Base-by-base conservation (phyloP, 306 rosid genomes). In the Trichosanthes truncata region DNA sequence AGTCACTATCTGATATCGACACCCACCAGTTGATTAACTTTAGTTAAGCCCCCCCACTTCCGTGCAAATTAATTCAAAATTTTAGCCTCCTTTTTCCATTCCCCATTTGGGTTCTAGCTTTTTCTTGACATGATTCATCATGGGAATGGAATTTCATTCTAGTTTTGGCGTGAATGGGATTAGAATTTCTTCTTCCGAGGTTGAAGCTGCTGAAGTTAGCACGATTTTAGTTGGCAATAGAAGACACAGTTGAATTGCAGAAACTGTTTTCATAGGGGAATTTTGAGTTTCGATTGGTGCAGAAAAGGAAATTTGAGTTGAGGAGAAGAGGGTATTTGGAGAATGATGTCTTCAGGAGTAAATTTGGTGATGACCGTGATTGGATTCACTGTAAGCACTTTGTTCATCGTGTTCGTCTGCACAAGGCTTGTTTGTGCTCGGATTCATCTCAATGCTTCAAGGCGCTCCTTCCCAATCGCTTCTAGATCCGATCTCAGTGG, bases 291-390 rank as follows among this genome's bases (percentile, higher is more conserved):
- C 78, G 76, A 53, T 69, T 51, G 4, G 76, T 23, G n/a, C 2
- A 4, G 61, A 15, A 15, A 13, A 13, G 53, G n/a, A 29, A 36
- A 26, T 67, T 57, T 40, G 48, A 65, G 61, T 66, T 9, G 14
- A 51, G 14, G 55, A 45, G 57, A 52, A 3, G 3, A 43, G 20
- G 56, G 53, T 45, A 35, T 29, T 46, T 38, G 23, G 65, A 86
- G 78, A 4, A 91, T 92, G 97, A 94, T 92, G 72, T 88, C 98
- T 29, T 79, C 98, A 4, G 97, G 96, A 78, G 65, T 92, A 14
- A 94, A 94, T 78, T 82, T 94, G 90, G 98, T 94, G 84, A 94
- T 94, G 98, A 94, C 94, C n/a, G 93, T 89, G 81, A 90, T 92
- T 88, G 98, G 96, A 21, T 94, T 94, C 65, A 91, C 89, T n/a